A percentile compares a stretch with the other conserved stretches of the same genome.
Evolutionary conservation across 352 stramenopile genomes (phyloP).

Genomic region (Globisporangium canariense): DNA sequence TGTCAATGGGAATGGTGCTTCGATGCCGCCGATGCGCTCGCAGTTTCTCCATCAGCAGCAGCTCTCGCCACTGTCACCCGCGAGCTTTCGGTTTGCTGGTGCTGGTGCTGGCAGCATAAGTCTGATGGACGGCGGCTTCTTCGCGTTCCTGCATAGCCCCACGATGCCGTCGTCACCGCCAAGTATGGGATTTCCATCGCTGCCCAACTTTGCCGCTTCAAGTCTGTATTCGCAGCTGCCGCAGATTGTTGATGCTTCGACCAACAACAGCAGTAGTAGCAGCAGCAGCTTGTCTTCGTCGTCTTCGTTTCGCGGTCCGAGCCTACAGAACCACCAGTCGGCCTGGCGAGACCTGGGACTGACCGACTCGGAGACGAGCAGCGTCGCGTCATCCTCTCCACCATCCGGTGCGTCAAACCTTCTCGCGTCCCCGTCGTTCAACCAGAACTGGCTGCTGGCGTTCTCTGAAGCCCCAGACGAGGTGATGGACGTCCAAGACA

Average conservation of each 20-base stretch:
- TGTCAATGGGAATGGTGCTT: not conserved
- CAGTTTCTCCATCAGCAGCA: conserved; percentile 15
- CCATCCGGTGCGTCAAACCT: not conserved
- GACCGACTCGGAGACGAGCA: conserved; percentile 24
- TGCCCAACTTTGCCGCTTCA: not conserved
- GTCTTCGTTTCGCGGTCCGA: conserved; percentile 16
- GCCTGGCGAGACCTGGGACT: conserved; percentile 46
- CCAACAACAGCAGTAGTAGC: not conserved
- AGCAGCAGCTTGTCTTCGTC: not conserved
- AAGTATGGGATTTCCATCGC: not conserved
- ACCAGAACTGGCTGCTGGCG: not conserved
- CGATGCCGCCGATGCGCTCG: conserved; percentile 3
- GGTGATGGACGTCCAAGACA: not conserved
- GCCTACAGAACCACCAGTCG: conserved; percentile 55
- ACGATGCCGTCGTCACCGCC: conserved; percentile 12
- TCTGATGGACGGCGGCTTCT: not conserved
- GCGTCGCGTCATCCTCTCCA: conserved; percentile 6
- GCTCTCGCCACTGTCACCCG: conserved; percentile 1
- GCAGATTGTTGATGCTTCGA: not conserved
- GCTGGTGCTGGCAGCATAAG: not conserved
- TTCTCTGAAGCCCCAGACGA: not conserved
- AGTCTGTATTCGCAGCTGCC: not conserved
- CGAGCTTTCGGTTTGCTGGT: not conserved
- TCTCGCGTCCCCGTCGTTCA: conserved; percentile 1
- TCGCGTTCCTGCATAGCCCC: conserved; percentile 2